Evolutionary conservation across 1,284 basidiomycete genomes (phyloP), one percentile per base, ranked within the genome.

Genomic region (Irpex sp.): DNA sequence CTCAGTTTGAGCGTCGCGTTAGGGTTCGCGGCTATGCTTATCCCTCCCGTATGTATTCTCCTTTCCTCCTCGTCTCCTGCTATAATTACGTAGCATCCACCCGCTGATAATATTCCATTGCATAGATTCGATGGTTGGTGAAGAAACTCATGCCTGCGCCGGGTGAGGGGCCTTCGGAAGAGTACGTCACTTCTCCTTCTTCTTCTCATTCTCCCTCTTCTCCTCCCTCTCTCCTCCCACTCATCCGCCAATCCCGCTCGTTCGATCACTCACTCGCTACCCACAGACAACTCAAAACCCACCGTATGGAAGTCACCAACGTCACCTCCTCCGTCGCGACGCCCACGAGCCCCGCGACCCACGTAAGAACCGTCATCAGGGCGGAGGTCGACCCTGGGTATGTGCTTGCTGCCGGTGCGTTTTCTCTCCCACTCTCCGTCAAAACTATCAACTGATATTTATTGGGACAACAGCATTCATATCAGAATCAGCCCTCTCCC

Each of bases 301-400:
- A 92, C 1, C 84, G 73, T 65, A 70, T 92, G 62, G 74, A 78
- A 34, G 74, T 83, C 21, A 86, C 82, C 34, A 90, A 89, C 68
- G 75, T 90, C 56, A 85, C 87, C 5, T 74, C 77, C 38, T 78
- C 82, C 21, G 72, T 78, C 58, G 70, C 77, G 3, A 72, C 78
- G 15, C 75, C 80, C 5, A 71, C 78, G 3, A 72, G 76, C 1
- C 80, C 81, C 4, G 77, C 81, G 17, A 76, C 84, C n/a, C 78
- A 82, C 58, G 83, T 89, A 36, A 86, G 89, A 66, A 86, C 82
- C 1, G 81, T 83, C 40, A 75, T 88, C 59, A 78, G 74, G 58
- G 88, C 85, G 1, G 79, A 85, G 52, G 92, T 92, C n/a, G 92
- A 95, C 71, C 91, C 92, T 3, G 92, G 93, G 2, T 94, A 95